Evolutionary conservation across 2,329 filamentous ascomycete species (phyloP), one percentile per base, ranked within the genome.

Genomic region (Microdochium paspali): DNA sequence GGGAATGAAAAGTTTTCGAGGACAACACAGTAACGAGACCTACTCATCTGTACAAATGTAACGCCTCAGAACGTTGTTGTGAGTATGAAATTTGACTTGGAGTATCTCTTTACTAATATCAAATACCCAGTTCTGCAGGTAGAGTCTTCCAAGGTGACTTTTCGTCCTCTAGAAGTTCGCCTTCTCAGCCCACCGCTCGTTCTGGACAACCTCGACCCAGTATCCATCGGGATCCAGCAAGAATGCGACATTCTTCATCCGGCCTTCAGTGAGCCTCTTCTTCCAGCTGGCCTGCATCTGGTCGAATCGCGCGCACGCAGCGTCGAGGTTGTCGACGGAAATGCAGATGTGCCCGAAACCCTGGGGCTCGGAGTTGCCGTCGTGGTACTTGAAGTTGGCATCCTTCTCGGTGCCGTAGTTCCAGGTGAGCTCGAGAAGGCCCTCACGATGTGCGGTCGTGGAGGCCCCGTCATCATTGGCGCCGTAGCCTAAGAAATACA

Each of bases 301-400:
- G 65, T 86, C 7, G 80, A 86, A 56, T 71, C 77, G 0, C 71
- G 79, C 4, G 60, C 66, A 1, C 73, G 72, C 0, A 62, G 57
- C 44, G 55, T 57, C 1, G 70, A 76, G 32, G 32, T 60, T 21
- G 15, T 21, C 91, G 12, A 96, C 90, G 1, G 84, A 76, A 46
- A 97, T 71, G 61, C 89, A 94, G 51, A 96, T 90, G 61, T 96
- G 90, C 0, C 91, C 90, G 55, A 96, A 97, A 1, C 93, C 93
- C 65, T 96, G 90, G 1, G 91, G 91, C 64, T 95, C 74, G 39
- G 83, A 74, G 65, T 98, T 98, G 31, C 93, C 93, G 57, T 95
- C 84, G 67, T 98, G 91, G 64, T 98, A 98, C 55, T 78, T 79
- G 62, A 95, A 93, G 53, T 71, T 71, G 48, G 82, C 79, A 53